phyloP scores from a whole-genome alignment of 352 stramenopile species.

The Phytophthora multivora region DNA sequence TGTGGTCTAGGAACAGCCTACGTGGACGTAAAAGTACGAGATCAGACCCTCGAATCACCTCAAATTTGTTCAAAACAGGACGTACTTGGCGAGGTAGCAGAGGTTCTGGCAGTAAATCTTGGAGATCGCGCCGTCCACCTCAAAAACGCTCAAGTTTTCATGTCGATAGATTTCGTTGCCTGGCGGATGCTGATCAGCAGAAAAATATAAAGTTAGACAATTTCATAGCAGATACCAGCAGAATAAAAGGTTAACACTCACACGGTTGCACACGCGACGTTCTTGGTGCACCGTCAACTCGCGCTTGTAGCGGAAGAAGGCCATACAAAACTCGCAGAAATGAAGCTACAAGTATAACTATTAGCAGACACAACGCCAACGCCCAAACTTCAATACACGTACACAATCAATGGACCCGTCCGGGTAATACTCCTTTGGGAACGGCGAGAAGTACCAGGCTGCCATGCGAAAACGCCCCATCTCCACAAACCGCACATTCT shows the following conservation, averaged over 20 bases:
- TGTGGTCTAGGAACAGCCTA: conserved; percentile 98
- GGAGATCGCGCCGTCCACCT: conserved; percentile 96
- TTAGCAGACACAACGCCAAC: not conserved
- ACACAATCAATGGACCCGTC: conserved; percentile 86
- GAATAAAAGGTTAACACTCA: conserved; percentile 25
- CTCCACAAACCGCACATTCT: conserved; percentile 97
- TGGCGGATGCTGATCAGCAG: conserved; percentile 60
- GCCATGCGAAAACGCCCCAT: conserved; percentile 94
- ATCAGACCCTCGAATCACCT: not conserved
- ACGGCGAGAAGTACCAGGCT: conserved; percentile 97
- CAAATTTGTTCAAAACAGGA: not conserved
- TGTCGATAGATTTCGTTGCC: conserved; percentile 95
- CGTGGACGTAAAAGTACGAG: not conserved
- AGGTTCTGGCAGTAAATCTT: conserved; percentile 99
- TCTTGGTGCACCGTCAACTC: conserved; percentile 74
- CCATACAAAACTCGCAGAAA: conserved; percentile 91
- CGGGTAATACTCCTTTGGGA: conserved; percentile 95
- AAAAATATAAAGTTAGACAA: not conserved
- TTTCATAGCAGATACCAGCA: not conserved
- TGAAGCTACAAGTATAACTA: conserved; percentile 59
- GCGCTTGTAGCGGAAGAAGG: conserved; percentile 84
- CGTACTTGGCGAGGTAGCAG: conserved; percentile 97
- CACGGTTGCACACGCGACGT: conserved; percentile 62
- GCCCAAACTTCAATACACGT: conserved; percentile 16
- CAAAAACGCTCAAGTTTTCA: conserved; percentile 96